Evolutionary conservation across 176 grass and related monocot genomes (phyloP).

Genomic region (Calamus simplicifolius): DNA sequence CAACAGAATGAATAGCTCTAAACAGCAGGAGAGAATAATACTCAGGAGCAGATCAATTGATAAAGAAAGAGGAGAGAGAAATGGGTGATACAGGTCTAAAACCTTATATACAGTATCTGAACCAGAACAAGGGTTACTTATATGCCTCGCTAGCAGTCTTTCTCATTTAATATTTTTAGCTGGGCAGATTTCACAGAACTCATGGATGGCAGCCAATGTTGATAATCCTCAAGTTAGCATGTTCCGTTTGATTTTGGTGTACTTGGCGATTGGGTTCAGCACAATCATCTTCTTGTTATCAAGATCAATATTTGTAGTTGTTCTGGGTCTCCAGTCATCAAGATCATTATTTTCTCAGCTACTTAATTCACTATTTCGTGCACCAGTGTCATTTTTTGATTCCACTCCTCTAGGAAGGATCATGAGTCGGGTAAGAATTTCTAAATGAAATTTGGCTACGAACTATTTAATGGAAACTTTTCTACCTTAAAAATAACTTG

Average conservation of each 20-base stretch:
- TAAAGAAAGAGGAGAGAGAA: slow-evolving; percentile 87
- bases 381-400: slow-evolving; percentile 90
- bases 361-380: slow-evolving; percentile 61
- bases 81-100: slow-evolving; percentile 67
- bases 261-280: slow-evolving; percentile 57
- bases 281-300: slow-evolving; percentile 54
- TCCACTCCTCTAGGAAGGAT: slow-evolving; percentile 87
- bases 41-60: slow-evolving; percentile 52
- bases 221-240: slow-evolving; percentile 53
- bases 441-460: slow-evolving; percentile 8
- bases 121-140: slow-evolving; percentile 71
- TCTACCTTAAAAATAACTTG: too few species aligned
- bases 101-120: slow-evolving; percentile 69
- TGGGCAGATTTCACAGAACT: slow-evolving; percentile 90
- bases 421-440: slow-evolving; percentile 70
- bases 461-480: background rate
- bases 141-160: slow-evolving; percentile 39
- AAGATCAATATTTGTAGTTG: slow-evolving; percentile 43
- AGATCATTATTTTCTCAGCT: slow-evolving; percentile 84
- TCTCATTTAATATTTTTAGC: slow-evolving; percentile 51
- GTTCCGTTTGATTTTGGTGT: slow-evolving; percentile 70
- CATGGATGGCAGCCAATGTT: slow-evolving; percentile 93
- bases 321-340: slow-evolving; percentile 67
- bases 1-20: slow-evolving; percentile 15
- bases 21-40: slow-evolving; percentile 22